A percentile compares a stretch with the other conserved stretches of the same genome.
Conservation (phyloP, 768 basidiomycete species). For the Hydnum rufescens region DNA sequence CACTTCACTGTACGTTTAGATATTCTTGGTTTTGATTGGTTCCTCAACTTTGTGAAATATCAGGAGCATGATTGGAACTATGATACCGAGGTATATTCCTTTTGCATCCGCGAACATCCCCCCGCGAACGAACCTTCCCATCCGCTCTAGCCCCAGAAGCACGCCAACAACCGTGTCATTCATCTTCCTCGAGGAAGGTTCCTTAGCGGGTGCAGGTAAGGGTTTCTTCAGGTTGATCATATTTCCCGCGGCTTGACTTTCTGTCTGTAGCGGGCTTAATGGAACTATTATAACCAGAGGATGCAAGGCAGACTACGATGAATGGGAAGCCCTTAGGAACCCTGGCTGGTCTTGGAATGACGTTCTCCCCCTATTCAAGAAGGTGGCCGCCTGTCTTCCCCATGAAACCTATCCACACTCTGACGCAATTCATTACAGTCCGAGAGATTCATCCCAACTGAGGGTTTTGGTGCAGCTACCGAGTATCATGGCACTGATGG, state of each 20-base stretch:
- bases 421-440: background rate
- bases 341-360: background rate
- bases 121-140: background rate
- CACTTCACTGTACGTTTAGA: background rate
- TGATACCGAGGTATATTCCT: background rate
- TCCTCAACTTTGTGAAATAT: no score
- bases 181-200: background rate
- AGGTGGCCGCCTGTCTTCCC: background rate
- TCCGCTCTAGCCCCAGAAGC: background rate
- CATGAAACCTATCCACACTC: background rate
- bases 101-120: background rate
- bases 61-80: background rate
- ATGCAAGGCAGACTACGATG: background rate
- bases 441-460: background rate
- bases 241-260: no score
- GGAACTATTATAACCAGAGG: background rate
- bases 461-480: background rate
- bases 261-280: background rate
- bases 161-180: background rate
- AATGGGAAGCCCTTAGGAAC: background rate
- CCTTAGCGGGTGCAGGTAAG: background rate
- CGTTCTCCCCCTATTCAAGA: background rate
- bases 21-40: background rate
- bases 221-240: no score
- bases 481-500: background rate